phyloP scores from a whole-genome alignment of 2,329 filamentous ascomycete genomes.

The Sporothrix protearum region DNA sequence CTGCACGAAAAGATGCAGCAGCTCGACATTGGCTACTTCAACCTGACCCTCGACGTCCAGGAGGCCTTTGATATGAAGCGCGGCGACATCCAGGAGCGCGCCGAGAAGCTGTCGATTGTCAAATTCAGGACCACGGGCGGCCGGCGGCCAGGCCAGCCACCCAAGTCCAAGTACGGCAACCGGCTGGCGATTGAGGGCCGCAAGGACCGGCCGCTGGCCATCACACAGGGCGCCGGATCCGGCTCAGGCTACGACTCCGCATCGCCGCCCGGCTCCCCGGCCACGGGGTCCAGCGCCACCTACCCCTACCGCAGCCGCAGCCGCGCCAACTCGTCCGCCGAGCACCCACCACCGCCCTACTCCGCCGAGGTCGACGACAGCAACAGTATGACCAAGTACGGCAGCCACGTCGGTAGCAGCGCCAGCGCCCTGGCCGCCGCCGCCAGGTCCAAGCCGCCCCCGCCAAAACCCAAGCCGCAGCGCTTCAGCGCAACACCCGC shows the following conservation, averaged over 20 bases:
- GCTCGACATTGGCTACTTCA: conserved; percentile 96
- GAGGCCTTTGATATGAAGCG: conserved; percentile 87
- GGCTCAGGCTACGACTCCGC: background rate
- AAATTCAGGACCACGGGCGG: conserved; percentile 88
- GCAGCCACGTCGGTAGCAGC: conserved; percentile 30
- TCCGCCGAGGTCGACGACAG: conserved; percentile 43
- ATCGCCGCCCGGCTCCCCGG: conserved; percentile 12
- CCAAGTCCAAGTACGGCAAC: conserved; percentile 40
- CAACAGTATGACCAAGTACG: conserved; percentile 32
- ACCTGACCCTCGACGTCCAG: conserved; percentile 84
- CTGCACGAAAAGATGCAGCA: conserved; percentile 97
- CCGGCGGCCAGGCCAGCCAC: conserved; percentile 53
- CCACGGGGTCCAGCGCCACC: conserved; percentile 7
- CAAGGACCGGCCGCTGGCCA: conserved; percentile 46
- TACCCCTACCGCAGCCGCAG: conserved; percentile 28
- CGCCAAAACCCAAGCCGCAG: conserved; percentile 74
- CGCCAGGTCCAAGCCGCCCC: conserved; percentile 65
- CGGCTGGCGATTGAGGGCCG: conserved; percentile 51
- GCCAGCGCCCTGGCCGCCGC: conserved; percentile 47
- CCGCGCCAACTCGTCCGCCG: conserved; percentile 40
- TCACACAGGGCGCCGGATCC: conserved; percentile 48
- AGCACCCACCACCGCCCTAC: conserved; percentile 70
- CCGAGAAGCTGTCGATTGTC: conserved; percentile 80
- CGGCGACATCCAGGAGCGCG: conserved; percentile 77
- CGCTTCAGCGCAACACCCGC: conserved; percentile 62